Percentiles rank a stretch among this genome's conserved stretches.
phyloP scores from a whole-genome alignment of 495 filamentous ascomycete species.

The Annulohypoxylon stygium region DNA sequence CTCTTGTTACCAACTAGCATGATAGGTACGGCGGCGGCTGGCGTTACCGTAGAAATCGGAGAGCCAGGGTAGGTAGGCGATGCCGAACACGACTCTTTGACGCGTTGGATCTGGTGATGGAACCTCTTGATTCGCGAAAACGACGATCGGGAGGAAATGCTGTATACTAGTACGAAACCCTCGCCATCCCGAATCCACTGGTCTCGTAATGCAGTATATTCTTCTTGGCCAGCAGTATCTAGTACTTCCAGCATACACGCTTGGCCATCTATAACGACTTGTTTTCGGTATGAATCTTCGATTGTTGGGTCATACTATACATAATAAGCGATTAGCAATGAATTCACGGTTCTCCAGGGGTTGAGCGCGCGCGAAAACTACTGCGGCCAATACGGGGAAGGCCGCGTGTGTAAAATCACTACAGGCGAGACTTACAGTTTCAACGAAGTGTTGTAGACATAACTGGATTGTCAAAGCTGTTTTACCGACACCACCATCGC shows the following conservation, averaged over 20 bases:
- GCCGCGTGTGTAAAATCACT: not conserved
- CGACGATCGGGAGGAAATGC: constrained; percentile 94
- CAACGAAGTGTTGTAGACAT: constrained; percentile 72
- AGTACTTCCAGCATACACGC: constrained; percentile 99
- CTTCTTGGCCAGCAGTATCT: constrained; percentile 98
- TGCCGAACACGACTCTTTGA: constrained; percentile 91
- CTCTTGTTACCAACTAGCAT: constrained; percentile 99
- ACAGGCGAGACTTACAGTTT: constrained; percentile 61
- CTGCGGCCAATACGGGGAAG: not conserved
- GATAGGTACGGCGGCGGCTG: constrained; percentile 81
- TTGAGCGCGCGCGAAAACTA: constrained; percentile 11
- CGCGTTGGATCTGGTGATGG: constrained; percentile 95
- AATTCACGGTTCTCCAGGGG: not conserved
- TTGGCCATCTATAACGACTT: constrained; percentile 96
- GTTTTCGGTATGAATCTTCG: constrained; percentile 97
- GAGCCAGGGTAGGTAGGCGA: constrained; percentile 78
- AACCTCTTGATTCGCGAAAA: constrained; percentile 95
- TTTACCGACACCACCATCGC: constrained; percentile 84
- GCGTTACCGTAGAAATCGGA: constrained; percentile 63
- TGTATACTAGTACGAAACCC: constrained; percentile 97
- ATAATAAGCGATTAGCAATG: constrained; percentile 44
- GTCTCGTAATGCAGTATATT: constrained; percentile 96
- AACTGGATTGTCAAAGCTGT: constrained; percentile 98
- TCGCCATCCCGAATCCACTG: constrained; percentile 99
- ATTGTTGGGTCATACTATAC: constrained; percentile 91